phyloP scores from a whole-genome alignment of 805 yeast species.

The Pichia occidentalis region DNA sequence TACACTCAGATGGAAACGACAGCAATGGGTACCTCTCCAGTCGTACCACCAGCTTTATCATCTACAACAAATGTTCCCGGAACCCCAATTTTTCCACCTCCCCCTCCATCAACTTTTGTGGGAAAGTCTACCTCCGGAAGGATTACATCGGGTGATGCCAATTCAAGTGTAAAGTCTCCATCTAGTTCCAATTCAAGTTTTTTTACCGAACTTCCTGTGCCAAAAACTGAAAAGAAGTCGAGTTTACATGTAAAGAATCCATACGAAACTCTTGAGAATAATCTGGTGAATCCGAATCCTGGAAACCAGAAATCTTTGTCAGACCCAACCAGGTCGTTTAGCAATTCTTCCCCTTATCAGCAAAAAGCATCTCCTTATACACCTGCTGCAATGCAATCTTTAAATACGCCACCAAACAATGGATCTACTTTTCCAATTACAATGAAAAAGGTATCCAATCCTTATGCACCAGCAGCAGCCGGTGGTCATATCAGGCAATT shows the following conservation, averaged over 20 bases:
- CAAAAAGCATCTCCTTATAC: conserved; percentile 30
- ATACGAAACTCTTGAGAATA: conserved; percentile 17
- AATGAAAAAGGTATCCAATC: conserved; percentile 19
- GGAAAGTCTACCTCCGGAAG: too few relatives aligned
- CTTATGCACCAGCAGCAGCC: conserved; percentile 28
- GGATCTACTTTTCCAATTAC: not conserved
- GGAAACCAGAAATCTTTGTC: too few relatives aligned
- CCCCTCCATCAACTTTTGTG: too few relatives aligned
- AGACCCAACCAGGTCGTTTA: conserved; percentile 16
- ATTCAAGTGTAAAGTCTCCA: conserved; percentile 4
- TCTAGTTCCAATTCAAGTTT: conserved; percentile 29
- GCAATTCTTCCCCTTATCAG: not conserved
- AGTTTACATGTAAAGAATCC: conserved; percentile 22
- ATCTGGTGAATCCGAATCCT: not conserved
- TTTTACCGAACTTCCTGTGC: conserved; percentile 53
- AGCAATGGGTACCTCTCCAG: too few relatives aligned
- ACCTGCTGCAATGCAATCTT: conserved; percentile 12
- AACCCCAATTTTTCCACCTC: not conserved
- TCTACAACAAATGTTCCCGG: conserved; percentile 2
- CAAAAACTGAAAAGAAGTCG: conserved; percentile 1
- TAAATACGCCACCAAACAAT: not conserved
- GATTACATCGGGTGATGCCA: too few relatives aligned
- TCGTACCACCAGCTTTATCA: too few relatives aligned
- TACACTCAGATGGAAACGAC: conserved; percentile 25
- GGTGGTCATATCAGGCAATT: conserved; percentile 28